Evolutionary conservation across 371 early-diverging fungal genomes (phyloP), one percentile per base, ranked within the genome.

Genomic region (Apophysomyces ossiformis): DNA sequence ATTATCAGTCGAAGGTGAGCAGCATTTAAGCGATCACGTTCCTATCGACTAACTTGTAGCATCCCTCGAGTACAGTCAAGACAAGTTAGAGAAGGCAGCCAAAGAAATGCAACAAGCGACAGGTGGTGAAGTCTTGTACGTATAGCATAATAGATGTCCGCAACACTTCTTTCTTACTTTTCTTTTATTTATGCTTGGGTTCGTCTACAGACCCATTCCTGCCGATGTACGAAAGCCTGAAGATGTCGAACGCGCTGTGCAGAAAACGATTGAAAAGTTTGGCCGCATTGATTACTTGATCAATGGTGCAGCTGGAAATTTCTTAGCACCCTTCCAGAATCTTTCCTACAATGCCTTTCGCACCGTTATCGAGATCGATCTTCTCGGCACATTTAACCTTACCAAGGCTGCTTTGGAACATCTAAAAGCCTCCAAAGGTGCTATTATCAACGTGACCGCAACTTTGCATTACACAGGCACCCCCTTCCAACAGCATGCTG

Each of bases 271-370:
- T 11, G 90, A 89, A 36, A 78, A 78, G 59, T 92, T 80, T 64
- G 93, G 93, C 6, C 77, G 84, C n/a, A 85, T 93, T 58, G 94
- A 93, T 76, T 79, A 60, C 60, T 72, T 83, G 61, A 85, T 85
- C 68, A 78, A 78, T 54, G 85, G 85, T 57, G 91, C 90, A 32
- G 93, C 94, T 13, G 94, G 94, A 47, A 94, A 94, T 75, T 94
- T 94, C 69, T 77, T 94, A 61, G 82, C 90, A 12, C 78, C 90
- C 39, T 86, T 85, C 56, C 84, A 87, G 46, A 69, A 84, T 43
- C 78, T 94, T 11, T 89, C 89, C 2, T 85, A 88, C 69, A 90
- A 90, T 66, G 94, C 90, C 37, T 94, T 93, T 85, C 80, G 83
- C n/a, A 82, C 86, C 38, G 85, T 85, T 37, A 82, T 85, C 66